Evolutionary conservation across 305 asterid genomes (phyloP).

Genomic region (Solanum hybrid): DNA sequence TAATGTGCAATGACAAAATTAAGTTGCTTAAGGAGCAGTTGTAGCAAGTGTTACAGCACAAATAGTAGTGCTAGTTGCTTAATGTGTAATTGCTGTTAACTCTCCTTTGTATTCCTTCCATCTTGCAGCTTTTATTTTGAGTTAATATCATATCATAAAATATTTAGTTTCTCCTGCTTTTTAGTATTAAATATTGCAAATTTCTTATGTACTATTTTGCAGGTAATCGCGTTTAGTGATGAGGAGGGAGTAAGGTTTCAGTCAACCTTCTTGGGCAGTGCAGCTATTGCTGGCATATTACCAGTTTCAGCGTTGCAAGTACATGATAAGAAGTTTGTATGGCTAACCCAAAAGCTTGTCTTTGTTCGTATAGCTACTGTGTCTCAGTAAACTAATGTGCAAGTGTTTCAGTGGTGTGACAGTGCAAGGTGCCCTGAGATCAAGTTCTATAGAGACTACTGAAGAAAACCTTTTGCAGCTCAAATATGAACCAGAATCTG

Average conservation of each 20-base stretch:
- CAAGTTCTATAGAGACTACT: conserved; percentile 50
- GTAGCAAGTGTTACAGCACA: not conserved
- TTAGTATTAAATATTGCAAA: not conserved
- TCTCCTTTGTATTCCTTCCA: not conserved
- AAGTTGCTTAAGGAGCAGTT: not conserved
- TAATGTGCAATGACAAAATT: not conserved
- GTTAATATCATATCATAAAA: not conserved
- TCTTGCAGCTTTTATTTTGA: not conserved
- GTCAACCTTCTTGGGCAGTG: conserved; percentile 95
- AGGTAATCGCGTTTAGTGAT: conserved; percentile 95
- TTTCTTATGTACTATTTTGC: conserved; percentile 3
- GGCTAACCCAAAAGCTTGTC: conserved; percentile 14
- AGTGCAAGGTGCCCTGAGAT: conserved; percentile 77
- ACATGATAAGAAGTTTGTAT: conserved; percentile 74
- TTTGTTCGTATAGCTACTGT: not conserved
- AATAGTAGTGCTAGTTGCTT: not conserved
- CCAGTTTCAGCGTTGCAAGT: conserved; percentile 57
- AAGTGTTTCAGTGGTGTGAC: conserved; percentile 77
- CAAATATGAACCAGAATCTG: conserved; percentile 73
- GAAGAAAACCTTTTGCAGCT: conserved; percentile 75
- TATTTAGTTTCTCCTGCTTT: not conserved
- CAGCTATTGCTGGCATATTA: conserved; percentile 91
- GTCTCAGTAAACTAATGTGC: conserved; percentile 23
- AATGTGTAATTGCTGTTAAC: not conserved
- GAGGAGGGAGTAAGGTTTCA: conserved; percentile 99